A percentile compares a stretch with the other conserved stretches of the same genome.
Conservation (phyloP, 768 basidiomycete genomes). For the Trametes gibbosa region DNA sequence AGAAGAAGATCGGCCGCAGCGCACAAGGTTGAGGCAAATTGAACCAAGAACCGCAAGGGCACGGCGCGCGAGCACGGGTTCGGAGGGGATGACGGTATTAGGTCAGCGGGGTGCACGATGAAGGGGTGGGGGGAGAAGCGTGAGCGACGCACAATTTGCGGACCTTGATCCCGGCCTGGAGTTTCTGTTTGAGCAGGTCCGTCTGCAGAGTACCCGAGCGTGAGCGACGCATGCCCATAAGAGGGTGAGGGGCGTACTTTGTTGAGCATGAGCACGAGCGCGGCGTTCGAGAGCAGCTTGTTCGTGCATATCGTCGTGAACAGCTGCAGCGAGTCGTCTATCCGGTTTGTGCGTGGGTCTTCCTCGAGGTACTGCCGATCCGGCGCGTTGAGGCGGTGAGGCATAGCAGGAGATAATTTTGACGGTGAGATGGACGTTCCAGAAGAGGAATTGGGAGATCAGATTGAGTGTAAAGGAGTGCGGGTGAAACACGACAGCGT, state of each 20-base stretch:
- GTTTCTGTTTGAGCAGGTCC: slow-evolving; percentile 71
- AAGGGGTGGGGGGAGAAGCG: neutral
- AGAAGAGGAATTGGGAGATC: neutral
- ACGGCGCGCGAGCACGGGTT: too few relatives aligned
- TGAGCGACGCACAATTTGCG: slow-evolving; percentile 67
- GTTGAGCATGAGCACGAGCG: slow-evolving; percentile 75
- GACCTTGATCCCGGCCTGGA: slow-evolving; percentile 63
- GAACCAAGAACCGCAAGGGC: too few relatives aligned
- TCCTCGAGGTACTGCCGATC: slow-evolving; percentile 70
- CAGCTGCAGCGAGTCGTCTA: slow-evolving; percentile 79
- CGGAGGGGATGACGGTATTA: too few relatives aligned
- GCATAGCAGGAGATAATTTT: neutral
- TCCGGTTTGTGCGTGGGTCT: slow-evolving; percentile 73
- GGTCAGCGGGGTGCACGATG: neutral
- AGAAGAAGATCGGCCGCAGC: slow-evolving; percentile 7
- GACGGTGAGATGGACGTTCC: neutral
- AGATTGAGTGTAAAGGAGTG: neutral
- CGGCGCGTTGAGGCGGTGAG: neutral
- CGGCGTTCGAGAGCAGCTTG: slow-evolving; percentile 66
- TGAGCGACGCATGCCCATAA: neutral
- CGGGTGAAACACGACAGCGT: neutral
- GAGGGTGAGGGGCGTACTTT: slow-evolving; percentile 46
- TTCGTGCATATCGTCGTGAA: slow-evolving; percentile 77
- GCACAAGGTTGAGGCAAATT: neutral
- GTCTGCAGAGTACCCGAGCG: slow-evolving; percentile 38